Conservation (phyloP, 1,284 basidiomycete genomes). For the Trichosporon ovoides region DNA sequence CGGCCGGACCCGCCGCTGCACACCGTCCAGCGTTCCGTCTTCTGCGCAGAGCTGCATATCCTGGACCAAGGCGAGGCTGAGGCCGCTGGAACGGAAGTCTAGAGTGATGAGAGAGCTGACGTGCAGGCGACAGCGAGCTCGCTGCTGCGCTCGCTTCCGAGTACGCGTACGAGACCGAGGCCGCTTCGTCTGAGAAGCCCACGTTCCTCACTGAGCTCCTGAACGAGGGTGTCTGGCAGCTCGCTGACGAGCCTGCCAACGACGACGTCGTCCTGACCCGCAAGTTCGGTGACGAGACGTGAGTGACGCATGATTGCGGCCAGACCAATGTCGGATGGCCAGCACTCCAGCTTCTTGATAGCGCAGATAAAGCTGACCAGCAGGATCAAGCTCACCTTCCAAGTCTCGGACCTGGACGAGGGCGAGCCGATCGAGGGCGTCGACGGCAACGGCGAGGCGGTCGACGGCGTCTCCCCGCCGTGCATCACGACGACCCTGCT, state of each 20-base stretch:
- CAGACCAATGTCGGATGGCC: too few relatives aligned
- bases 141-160: slow-evolving; percentile 74
- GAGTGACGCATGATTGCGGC: too few relatives aligned
- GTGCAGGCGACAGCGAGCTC: slow-evolving; percentile 65
- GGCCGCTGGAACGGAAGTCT: too few relatives aligned
- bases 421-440: slow-evolving; percentile 18
- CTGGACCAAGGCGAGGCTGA: too few relatives aligned
- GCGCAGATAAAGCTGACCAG: neutral
- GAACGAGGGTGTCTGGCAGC: slow-evolving; percentile 71
- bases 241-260: slow-evolving; percentile 65
- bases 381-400: slow-evolving; percentile 48
- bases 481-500: slow-evolving; percentile 54
- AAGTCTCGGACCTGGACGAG: slow-evolving; percentile 46
- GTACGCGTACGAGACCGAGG: slow-evolving; percentile 75
- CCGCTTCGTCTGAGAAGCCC: slow-evolving; percentile 56
- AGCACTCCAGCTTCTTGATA: too few relatives aligned
- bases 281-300: slow-evolving; percentile 89
- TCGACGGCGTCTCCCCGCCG: slow-evolving; percentile 62
- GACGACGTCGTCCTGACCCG: slow-evolving; percentile 79
- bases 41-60: too few relatives aligned
- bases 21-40: neutral
- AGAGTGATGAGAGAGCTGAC: neutral
- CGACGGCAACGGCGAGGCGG: slow-evolving; percentile 17
- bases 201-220: slow-evolving; percentile 76
- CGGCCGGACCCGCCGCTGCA: neutral